A percentile compares a stretch with the other conserved stretches of the same genome.
These are phyloP conservation scores for Suillus subluteus DNA, from an alignment of 768 basidiomycete genomes.

Conservation along the genomic window DNA sequence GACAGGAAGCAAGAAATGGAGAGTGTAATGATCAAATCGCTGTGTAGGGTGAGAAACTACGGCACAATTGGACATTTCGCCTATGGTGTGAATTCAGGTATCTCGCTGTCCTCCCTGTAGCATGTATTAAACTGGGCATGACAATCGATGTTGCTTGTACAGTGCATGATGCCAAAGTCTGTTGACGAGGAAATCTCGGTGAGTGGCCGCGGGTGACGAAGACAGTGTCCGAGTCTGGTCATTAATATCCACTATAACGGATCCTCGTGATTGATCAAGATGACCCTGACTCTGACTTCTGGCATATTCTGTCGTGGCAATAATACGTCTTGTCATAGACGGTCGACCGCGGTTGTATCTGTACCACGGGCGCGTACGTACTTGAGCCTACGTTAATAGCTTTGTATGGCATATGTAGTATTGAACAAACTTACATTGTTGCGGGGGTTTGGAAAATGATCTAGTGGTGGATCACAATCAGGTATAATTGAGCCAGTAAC, in stretches of 20 bases:
- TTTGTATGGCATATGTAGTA: background rate
- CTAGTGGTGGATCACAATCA: background rate
- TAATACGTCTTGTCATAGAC: background rate
- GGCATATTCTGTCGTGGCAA: background rate
- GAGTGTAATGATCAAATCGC: slow-evolving; percentile 18
- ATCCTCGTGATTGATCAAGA: background rate
- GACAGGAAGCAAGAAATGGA: slow-evolving; percentile 41
- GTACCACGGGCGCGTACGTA: background rate
- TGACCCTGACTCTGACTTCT: background rate
- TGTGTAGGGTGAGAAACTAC: background rate
- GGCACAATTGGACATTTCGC: background rate
- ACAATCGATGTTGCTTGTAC: background rate
- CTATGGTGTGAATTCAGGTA: slow-evolving; percentile 25
- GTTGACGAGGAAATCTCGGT: background rate
- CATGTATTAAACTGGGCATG: background rate
- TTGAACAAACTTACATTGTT: background rate
- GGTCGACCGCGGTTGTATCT: background rate
- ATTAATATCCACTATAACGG: background rate
- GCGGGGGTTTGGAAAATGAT: background rate
- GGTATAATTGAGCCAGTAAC: background rate
- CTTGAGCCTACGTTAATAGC: background rate
- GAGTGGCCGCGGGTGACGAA: background rate
- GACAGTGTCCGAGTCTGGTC: background rate
- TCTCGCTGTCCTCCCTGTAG: slow-evolving; percentile 27
- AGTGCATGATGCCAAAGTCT: background rate